Base-by-base conservation (phyloP, 1,139 yeast species). In the Candida sp. region DNA sequence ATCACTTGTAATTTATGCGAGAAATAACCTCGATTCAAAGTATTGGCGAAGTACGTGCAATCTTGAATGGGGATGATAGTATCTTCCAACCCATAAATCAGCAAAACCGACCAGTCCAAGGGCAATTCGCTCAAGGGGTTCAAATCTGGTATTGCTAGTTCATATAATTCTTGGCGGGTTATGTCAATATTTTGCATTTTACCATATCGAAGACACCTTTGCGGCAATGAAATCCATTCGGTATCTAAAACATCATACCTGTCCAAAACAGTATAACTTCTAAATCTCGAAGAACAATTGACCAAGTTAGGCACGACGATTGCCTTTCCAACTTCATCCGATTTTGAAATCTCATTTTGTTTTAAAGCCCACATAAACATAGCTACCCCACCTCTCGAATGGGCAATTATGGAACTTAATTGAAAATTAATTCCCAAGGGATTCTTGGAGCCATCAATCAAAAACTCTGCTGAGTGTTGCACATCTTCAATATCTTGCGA, bases 301-400 rank as follows among this genome's bases (percentile, higher is more conserved):
- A 89, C 71, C 48, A 87, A 60, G 45, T 77, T 74, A 1, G 95
- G 93, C 1, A 87, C 81, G 21, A 68, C 49, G 8, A 70, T 63
- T 12, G 61, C 59, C 4, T 62, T 41, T 3, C 34, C 39, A 15
- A 37, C 39, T 1, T 63, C 54, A 15, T 58, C 52, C 5, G 67
- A 66, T 35, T 51, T 57, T 40, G 57, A 68, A 22, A 61, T 52
- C 12, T 56, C 47, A 44, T 71, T 73, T 48, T 77, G 79, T 40
- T 61, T 52, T 36, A 74, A 46, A 1, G 84, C 83, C 89, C 95
- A 90, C 45, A 77, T 66, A 54, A 87, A 82, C 81, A 83, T 79
- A n/a, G 93, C 85, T 22, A 86, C 77, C 1, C 80, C 72, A 4
- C 96, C 97, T 47, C 97, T 68, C 0, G 96, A 87, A 59, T 91